Conservation (phyloP, 164 flowering plant species). For the Nymphaea colorata region DNA sequence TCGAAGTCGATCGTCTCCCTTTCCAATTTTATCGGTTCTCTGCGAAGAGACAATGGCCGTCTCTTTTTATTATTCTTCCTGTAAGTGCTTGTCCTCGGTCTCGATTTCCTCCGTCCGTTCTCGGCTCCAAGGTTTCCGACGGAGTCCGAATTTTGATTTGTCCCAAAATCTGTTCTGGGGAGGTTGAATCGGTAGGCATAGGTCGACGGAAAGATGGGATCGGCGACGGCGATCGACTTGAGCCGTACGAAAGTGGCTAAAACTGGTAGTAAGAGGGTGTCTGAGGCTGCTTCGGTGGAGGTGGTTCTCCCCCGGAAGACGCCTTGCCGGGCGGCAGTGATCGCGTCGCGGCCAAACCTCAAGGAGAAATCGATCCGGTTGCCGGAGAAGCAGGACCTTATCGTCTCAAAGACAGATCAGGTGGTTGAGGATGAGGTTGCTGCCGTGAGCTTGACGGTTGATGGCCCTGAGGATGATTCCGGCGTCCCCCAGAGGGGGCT, state of each 20-base stretch:
- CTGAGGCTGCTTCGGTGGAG: not conserved
- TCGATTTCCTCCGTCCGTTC: too few relatives aligned
- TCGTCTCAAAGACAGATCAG: not conserved
- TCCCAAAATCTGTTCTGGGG: not conserved
- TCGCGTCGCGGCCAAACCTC: not conserved
- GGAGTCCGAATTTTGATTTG: not conserved
- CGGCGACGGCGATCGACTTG: not conserved
- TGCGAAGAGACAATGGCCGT: too few relatives aligned
- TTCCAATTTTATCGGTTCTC: too few relatives aligned
- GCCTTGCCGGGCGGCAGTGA: not conserved
- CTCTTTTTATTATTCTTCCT: too few relatives aligned
- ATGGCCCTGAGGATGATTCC: slow-evolving; percentile 26
- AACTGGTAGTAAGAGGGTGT: not conserved
- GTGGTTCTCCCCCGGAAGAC: not conserved
- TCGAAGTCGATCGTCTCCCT: too few relatives aligned
- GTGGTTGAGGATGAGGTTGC: slow-evolving; percentile 47
- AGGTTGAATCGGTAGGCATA: not conserved
- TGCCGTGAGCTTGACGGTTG: slow-evolving; percentile 44
- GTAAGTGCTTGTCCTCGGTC: too few relatives aligned
- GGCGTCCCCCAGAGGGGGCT: slow-evolving; percentile 55
- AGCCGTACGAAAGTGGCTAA: not conserved
- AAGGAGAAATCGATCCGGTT: not conserved
- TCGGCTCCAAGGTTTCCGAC: not conserved
- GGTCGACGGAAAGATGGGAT: not conserved
- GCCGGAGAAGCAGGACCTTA: not conserved